Conservation (phyloP, 73 alveolate species). For the Durusdinium trenchii region DNA sequence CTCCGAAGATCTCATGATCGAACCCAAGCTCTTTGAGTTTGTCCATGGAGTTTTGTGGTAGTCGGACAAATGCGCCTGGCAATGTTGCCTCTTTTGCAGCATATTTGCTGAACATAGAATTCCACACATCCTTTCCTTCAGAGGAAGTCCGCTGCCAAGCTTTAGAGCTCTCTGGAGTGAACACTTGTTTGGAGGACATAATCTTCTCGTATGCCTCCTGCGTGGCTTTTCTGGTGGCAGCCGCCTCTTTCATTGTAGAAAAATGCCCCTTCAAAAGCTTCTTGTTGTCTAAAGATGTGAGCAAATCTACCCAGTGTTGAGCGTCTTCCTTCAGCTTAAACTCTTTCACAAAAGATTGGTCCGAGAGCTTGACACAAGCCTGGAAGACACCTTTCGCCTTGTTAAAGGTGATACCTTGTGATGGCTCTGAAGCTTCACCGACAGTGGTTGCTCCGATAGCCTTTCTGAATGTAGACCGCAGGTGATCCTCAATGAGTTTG, state of each 20-base stretch:
- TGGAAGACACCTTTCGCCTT: background rate
- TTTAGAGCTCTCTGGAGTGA: background rate
- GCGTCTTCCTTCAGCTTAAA: background rate
- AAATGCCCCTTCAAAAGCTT: slow-evolving; percentile 1
- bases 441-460: background rate
- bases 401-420: background rate
- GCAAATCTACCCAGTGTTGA: background rate
- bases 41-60: background rate
- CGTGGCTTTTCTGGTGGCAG: background rate
- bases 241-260: background rate
- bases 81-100: background rate
- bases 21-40: background rate
- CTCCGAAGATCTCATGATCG: background rate
- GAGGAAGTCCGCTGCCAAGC: background rate
- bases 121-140: slow-evolving; percentile 5
- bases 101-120: background rate
- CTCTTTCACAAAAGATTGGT: background rate
- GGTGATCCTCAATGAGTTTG: background rate
- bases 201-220: slow-evolving; percentile 12
- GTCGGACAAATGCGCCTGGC: background rate
- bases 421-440: background rate
- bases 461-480: background rate
- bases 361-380: background rate
- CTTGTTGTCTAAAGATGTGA: background rate
- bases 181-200: background rate